phyloP scores from a whole-genome alignment of 345 rosid genomes.

The Clausena lansium region DNA sequence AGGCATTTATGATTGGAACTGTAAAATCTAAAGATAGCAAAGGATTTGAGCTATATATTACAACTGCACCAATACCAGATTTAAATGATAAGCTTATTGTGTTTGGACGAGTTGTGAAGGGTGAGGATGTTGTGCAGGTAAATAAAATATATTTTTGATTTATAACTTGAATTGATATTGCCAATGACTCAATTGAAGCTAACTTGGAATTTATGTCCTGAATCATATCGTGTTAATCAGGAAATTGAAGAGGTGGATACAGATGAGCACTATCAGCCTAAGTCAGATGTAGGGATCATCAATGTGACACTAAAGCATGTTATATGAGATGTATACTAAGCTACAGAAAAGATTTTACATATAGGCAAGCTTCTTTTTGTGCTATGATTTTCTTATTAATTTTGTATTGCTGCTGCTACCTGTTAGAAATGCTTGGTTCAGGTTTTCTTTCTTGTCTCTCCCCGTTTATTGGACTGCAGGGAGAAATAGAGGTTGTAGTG shows the following conservation, averaged over 20 bases:
- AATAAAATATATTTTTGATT: constrained; percentile 7
- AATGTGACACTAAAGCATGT: constrained; percentile 53
- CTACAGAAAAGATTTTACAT: background rate
- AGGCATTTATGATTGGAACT: constrained; percentile 85
- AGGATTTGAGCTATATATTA: constrained; percentile 67
- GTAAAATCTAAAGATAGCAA: constrained; percentile 50
- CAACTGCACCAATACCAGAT: constrained; percentile 89
- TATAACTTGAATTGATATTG: background rate
- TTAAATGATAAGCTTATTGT: constrained; percentile 64
- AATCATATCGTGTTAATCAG: constrained; percentile 27
- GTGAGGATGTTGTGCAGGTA: constrained; percentile 91
- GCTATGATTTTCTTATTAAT: background rate
- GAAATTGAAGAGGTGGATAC: constrained; percentile 99
- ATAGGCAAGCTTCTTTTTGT: background rate
- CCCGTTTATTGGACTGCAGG: background rate
- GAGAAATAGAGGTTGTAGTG: background rate
- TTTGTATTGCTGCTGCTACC: background rate
- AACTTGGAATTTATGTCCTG: background rate
- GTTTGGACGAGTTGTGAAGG: constrained; percentile 77
- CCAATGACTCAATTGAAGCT: background rate
- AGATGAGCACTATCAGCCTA: constrained; percentile 81
- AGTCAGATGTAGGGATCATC: constrained; percentile 56
- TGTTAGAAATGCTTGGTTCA: background rate
- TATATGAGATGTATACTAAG: constrained; percentile 27
- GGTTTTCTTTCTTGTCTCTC: background rate